These are phyloP conservation scores for Kandelia obovata DNA, from an alignment of 345 rosid species.

Conservation along the genomic window DNA sequence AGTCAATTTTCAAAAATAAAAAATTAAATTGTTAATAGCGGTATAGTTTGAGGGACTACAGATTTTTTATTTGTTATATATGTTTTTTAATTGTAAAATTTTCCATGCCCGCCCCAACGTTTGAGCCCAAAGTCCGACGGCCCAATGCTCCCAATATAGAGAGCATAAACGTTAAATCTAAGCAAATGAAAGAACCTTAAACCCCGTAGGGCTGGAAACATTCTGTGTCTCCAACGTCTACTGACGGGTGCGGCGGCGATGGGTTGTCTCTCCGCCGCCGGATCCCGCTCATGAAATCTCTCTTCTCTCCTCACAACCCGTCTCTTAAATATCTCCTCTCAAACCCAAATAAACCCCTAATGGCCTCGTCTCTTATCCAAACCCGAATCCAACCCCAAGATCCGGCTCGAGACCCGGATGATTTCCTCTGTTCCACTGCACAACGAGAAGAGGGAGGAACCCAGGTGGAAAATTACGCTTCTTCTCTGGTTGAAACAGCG, in stretches of 20 bases:
- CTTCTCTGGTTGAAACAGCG: conserved; percentile 20
- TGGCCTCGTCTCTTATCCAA: conserved; percentile 36
- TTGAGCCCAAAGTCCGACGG: too few species aligned
- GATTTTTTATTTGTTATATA: too few species aligned
- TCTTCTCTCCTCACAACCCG: not conserved
- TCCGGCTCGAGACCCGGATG: conserved; percentile 28
- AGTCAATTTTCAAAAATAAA: too few species aligned
- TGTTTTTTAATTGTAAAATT: too few species aligned
- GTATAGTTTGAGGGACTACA: too few species aligned
- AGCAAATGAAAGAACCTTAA: too few species aligned
- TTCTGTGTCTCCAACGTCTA: not conserved
- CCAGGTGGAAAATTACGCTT: not conserved
- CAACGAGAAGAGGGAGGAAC: conserved; percentile 10
- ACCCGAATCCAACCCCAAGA: conserved; percentile 11
- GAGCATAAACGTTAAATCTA: too few species aligned
- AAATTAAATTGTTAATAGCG: too few species aligned
- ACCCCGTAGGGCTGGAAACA: too few species aligned
- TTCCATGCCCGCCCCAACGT: too few species aligned
- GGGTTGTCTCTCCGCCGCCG: conserved; percentile 30
- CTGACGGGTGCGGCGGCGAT: conserved; percentile 50
- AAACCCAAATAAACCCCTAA: conserved; percentile 6
- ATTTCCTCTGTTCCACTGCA: conserved; percentile 33
- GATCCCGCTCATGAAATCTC: conserved; percentile 48
- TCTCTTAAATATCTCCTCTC: conserved; percentile 12
- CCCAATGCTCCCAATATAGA: too few species aligned